phyloP scores from a whole-genome alignment of 768 basidiomycete species.

The Boletus tomentosulus region DNA sequence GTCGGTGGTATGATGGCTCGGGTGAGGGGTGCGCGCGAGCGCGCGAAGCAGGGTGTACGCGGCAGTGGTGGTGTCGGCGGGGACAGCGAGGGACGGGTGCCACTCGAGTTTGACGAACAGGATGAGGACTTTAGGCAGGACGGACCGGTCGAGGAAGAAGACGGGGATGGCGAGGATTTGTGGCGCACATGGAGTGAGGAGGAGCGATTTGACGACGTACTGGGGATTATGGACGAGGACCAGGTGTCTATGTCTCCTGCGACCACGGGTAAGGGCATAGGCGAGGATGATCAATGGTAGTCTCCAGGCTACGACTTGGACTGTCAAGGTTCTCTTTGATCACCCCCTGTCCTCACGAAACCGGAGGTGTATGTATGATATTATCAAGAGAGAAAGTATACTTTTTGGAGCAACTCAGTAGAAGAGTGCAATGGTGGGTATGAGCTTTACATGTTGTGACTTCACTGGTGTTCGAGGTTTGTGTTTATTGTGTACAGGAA shows the following conservation, averaged over 20 bases:
- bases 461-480: too few species aligned
- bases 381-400: too few species aligned
- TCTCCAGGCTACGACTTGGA: too few species aligned
- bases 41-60: background rate
- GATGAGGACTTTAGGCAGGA: constrained; percentile 54
- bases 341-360: too few species aligned
- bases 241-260: constrained; percentile 20
- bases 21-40: constrained; percentile 6
- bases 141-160: background rate
- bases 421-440: too few species aligned
- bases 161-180: constrained; percentile 16
- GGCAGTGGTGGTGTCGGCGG: background rate
- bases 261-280: background rate
- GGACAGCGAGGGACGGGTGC: constrained; percentile 21
- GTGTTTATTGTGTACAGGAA: too few species aligned
- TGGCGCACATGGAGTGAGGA: constrained; percentile 28
- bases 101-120: constrained; percentile 61
- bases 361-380: too few species aligned
- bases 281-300: background rate
- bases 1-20: constrained; percentile 45
- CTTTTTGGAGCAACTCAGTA: too few species aligned
- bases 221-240: constrained; percentile 33
- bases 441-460: too few species aligned
- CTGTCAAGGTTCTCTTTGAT: too few species aligned
- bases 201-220: constrained; percentile 32